Evolutionary conservation across 768 basidiomycete species (phyloP).

Genomic region (Zangia roseola): DNA sequence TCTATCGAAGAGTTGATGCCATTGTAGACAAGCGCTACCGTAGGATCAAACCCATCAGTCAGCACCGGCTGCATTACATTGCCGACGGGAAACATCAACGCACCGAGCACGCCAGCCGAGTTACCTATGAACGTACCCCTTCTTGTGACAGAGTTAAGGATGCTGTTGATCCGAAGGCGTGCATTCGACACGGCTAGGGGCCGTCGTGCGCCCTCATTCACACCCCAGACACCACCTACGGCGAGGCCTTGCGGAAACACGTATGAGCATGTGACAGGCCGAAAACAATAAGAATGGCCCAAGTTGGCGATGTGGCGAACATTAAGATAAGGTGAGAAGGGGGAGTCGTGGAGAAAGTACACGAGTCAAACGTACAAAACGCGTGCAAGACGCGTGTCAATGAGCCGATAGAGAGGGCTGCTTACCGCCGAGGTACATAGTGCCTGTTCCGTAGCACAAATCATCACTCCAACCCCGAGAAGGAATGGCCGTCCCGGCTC

Average conservation of each 20-base stretch:
- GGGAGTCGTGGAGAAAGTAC: conserved; percentile 43
- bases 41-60: conserved; percentile 32
- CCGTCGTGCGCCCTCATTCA: conserved; percentile 89
- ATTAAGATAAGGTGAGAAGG: conserved; percentile 70
- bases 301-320: conserved; percentile 52
- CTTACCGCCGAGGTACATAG: conserved; percentile 96
- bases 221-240: conserved; percentile 93
- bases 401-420: conserved; percentile 60
- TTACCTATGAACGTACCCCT: conserved; percentile 98
- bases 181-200: conserved; percentile 84
- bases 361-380: conserved; percentile 47
- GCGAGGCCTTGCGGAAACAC: conserved; percentile 76
- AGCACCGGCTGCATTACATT: conserved; percentile 30
- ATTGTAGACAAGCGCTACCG: conserved; percentile 94
- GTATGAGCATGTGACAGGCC: conserved; percentile 72
- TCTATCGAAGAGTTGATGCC: conserved; percentile 94
- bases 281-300: conserved; percentile 77
- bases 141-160: conserved; percentile 95
- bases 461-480: conserved; percentile 99
- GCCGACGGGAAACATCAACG: conserved; percentile 42
- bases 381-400: conserved; percentile 43
- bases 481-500: conserved; percentile 87
- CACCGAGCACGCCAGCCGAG: conserved; percentile 96
- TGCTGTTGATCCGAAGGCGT: conserved; percentile 91
- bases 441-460: conserved; percentile 98